Base-by-base conservation (phyloP, 2,329 filamentous ascomycete genomes). In the Ceratocystis papillata region DNA sequence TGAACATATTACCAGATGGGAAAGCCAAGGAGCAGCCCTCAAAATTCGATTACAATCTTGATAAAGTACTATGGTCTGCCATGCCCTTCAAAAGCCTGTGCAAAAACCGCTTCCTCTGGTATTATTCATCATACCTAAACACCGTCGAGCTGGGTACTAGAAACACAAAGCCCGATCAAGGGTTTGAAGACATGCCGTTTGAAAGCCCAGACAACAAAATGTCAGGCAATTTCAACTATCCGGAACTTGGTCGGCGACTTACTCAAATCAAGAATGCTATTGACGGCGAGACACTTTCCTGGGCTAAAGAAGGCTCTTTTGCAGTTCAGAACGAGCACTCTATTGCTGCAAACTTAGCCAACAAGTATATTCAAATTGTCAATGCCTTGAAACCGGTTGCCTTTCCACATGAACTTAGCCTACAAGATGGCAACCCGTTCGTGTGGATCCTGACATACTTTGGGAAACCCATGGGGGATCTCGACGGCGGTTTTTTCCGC, bases 51-150 rank as follows among this genome's bases (percentile, higher is more conserved):
- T 78, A 81, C 44, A 79, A 80, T n/a, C 75, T 81, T 17, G 82
- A 83, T 15, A 84, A 87, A 50, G 73, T 75, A 0, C 75, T 72
- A 6, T 72, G 83, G 0, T 80, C 83, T 0, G 96, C 90, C 74
- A 88, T 96, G 70, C 90, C 91, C 0, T 97, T 97, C 77, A 87
- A 86, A 70, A 93, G 97, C 72, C 79, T 96, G 4, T 89, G 88
- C 80, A 97, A 97, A 76, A 86, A 88, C 46, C 85, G 92, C 1
- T 96, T 97, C 73, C 78, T 97, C 15, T 97, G 94, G 94, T 97
- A 97, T 76, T 96, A 89, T 74, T 88, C 95, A 70, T 88, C 88
- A 2, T 97, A 97, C 72, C 78, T 94, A 25, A 78, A 81, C 2
- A 82, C 87, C 1, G 86, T 96, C 63, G 80, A 85, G 46, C 81